Evolutionary conservation across 768 basidiomycete species (phyloP).

Genomic region (Kwoniella heveanensis): DNA sequence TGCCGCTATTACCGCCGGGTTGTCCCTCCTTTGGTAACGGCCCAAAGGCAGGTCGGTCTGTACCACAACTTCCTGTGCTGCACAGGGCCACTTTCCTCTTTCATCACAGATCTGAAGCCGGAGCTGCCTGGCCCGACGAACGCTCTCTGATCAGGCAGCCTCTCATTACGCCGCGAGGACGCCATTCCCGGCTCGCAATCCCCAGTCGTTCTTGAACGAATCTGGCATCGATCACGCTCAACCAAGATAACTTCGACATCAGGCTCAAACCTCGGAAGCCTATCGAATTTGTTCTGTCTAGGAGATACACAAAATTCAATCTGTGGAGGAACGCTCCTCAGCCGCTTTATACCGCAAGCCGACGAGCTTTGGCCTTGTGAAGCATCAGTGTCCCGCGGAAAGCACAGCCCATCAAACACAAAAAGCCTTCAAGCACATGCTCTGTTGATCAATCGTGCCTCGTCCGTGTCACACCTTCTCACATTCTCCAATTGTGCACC

Average conservation of each 20-base stretch:
- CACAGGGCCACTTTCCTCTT: neutral
- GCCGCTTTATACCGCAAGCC: too few relatives aligned
- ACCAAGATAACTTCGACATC: too few relatives aligned
- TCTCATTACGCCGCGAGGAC: too few relatives aligned
- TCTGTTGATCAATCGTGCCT: neutral
- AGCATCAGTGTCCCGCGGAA: too few relatives aligned
- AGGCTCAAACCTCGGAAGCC: too few relatives aligned
- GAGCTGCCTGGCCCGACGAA: neutral
- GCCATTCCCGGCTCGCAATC: too few relatives aligned
- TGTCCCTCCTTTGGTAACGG: neutral
- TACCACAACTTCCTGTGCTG: neutral
- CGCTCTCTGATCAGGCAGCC: neutral
- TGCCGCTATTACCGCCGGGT: neutral
- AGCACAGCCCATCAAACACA: neutral
- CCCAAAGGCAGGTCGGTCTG: neutral
- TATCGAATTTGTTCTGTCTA: too few relatives aligned
- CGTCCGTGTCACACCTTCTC: neutral
- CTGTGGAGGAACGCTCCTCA: too few relatives aligned
- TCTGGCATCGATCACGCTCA: too few relatives aligned
- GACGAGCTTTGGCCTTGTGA: too few relatives aligned
- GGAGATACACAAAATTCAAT: too few relatives aligned
- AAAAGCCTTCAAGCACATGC: neutral
- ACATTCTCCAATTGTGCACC: neutral
- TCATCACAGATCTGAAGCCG: neutral
- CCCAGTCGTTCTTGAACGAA: too few relatives aligned